Percentiles rank a stretch among this genome's conserved stretches.
Evolutionary conservation across 2,329 filamentous ascomycete species (phyloP).

Genomic region (Alternaria solani): DNA sequence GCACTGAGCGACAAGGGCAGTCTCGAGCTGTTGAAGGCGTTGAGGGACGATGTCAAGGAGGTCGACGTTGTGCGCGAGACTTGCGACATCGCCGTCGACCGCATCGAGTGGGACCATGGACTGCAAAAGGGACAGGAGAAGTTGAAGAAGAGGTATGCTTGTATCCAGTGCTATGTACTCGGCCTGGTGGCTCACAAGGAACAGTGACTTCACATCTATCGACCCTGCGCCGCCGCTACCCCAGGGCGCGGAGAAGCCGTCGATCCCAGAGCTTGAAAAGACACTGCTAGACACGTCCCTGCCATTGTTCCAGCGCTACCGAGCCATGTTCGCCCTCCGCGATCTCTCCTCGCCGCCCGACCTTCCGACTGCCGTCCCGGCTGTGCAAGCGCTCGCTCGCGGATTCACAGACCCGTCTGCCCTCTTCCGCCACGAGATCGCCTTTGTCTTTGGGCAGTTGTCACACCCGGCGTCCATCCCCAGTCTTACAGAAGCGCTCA

Average conservation of each 20-base stretch:
- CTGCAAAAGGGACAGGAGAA: conserved; percentile 70
- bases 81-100: conserved; percentile 93
- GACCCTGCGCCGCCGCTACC: conserved; percentile 92
- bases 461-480: conserved; percentile 97
- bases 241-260: conserved; percentile 66
- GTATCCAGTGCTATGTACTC: not conserved
- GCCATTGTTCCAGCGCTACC: conserved; percentile 90
- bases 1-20: conserved; percentile 80
- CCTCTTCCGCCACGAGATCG: conserved; percentile 96
- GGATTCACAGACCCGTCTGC: conserved; percentile 87
- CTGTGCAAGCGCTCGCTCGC: conserved; percentile 82
- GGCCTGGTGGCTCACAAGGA: conserved; percentile 20
- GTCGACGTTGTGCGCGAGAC: conserved; percentile 88
- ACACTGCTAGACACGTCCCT: conserved; percentile 79
- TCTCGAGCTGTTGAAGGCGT: conserved; percentile 74
- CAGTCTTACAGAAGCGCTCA: conserved; percentile 79
- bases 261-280: conserved; percentile 77
- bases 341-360: conserved; percentile 94
- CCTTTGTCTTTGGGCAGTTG: conserved; percentile 96
- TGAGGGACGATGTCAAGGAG: conserved; percentile 79
- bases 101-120: conserved; percentile 88
- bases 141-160: conserved; percentile 76
- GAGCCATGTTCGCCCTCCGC: conserved; percentile 96
- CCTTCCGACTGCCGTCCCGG: conserved; percentile 86
- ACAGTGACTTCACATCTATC: conserved; percentile 91